Base-by-base conservation (phyloP, 306 rosid genomes). In the Heteromeles arbutifolia region DNA sequence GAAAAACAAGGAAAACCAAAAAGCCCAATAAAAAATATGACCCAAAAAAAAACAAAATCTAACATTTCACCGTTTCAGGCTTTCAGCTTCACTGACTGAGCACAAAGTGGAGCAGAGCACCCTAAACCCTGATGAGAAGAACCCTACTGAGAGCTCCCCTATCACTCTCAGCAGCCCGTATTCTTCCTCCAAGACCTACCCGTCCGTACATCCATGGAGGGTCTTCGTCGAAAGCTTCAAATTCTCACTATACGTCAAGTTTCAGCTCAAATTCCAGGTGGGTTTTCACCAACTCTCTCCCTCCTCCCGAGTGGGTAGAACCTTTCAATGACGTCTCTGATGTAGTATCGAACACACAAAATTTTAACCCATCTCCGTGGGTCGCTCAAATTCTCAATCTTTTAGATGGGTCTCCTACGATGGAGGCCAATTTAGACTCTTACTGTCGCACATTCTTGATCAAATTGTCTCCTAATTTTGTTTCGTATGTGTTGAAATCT, bases 291-390 rank as follows among this genome's bases (percentile, higher is more conserved):
- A 67, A 74, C 77, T 61, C 86, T 32, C 84, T 83, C 63, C 97
- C 94, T 75, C 97, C 93, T 34, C 93, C 86, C 5, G 96, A 95
- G 81, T 85, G 97, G 83, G 74, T 92, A 37, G 89, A 95, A 68
- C 97, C 97, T 31, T 88, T 84, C 80, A 80, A 67, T 48, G 90
- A 92, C 78, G 82, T 88, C 86, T 92, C 97, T 28, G 98, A 92
- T 78, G 70, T 95, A 25, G 86, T 84, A 50, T 85, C 93, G 3
- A 58, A 83, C 50, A 81, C 81, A 19, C 78, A 77, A 52, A 56
- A 73, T 14, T 85, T 74, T 8, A 79, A 85, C 26, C 91, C 88
- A 74, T 87, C 96, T 25, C 96, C 97, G 3, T 95, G 97, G 98
- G 72, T 90, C 43, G n/a, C 84, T 8, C 86, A 88, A 75, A 90